Conservation (phyloP, 768 basidiomycete genomes). For the Pleurotus cornucopiae region DNA sequence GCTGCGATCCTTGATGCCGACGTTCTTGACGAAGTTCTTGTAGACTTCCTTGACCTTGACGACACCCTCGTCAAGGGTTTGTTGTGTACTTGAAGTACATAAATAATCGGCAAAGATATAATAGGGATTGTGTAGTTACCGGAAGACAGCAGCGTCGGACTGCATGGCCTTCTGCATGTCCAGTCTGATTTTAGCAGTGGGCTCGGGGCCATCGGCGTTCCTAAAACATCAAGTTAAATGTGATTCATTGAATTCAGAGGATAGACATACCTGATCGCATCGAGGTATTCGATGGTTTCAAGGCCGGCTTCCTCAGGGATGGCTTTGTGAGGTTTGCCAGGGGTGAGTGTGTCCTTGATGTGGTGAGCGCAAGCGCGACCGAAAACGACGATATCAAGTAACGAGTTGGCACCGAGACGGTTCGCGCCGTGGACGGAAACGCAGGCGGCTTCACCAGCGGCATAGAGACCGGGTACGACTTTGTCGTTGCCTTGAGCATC, state of each 20-base stretch:
- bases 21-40: constrained; percentile 74
- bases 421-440: constrained; percentile 99
- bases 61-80: constrained; percentile 89
- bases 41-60: constrained; percentile 82
- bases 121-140: constrained; percentile 34
- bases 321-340: constrained; percentile 86
- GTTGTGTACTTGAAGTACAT: constrained; percentile 62
- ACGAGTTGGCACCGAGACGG: constrained; percentile 98
- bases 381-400: constrained; percentile 98
- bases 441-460: constrained; percentile 97
- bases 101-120: neutral
- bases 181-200: constrained; percentile 87
- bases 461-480: constrained; percentile 94
- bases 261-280: constrained; percentile 62
- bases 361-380: constrained; percentile 99
- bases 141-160: constrained; percentile 95
- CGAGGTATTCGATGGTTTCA: constrained; percentile 79
- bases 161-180: constrained; percentile 99
- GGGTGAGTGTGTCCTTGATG: constrained; percentile 85
- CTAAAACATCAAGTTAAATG: constrained; percentile 27
- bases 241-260: neutral
- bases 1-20: constrained; percentile 96
- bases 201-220: constrained; percentile 73
- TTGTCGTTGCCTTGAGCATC: constrained; percentile 90
- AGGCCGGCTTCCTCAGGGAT: constrained; percentile 86